Evolutionary conservation across 768 basidiomycete species (phyloP), one percentile per base, ranked within the genome.

Genomic region (Pholiota microspora): DNA sequence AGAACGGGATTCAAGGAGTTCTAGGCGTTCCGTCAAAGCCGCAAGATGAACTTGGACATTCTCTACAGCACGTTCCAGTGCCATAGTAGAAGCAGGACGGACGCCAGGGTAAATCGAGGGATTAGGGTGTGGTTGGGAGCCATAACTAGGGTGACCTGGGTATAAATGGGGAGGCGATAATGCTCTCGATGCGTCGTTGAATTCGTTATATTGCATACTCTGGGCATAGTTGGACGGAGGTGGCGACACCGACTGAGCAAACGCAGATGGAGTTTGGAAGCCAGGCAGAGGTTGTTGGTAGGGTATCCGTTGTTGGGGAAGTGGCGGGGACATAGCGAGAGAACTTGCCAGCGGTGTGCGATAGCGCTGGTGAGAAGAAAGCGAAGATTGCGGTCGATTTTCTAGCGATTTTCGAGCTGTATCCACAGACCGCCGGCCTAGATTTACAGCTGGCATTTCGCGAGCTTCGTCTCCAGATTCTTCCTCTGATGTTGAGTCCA

Each of bases 21-120:
- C 92, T n/a, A 94, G 71, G 25, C 93, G 84, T 67, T 94, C 92
- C 7, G 81, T 84, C 40, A 94, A 77, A 5, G 91, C 91, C 0
- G 90, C 90, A 16, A 94, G 71, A 58, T 92, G 88, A 0, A 84
- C 81, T 67, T 95, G 92, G 48, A 93, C 79, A 57, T 80, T 84
- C 68, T 94, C 89, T 16, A 94, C 73, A 0, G 89, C 89, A 44
- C 80, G 81, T 67, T 94, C 92, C 50, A 95, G 73, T 6, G 79
- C 73, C 32, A 77, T 68, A 16, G 75, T 70, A 7, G 85, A 81
- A 21, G 74, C 71, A 2, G 83, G 77, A 42, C 79, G 71, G 8
- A 66, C 58, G 28, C 76, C 69, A 15, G 68, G 73, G 55, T 70
- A 71, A 25, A 69, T 68, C 46, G 71, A 59, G 24, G 71, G 64